These are phyloP conservation scores for Saccharomyces kudriavzevii DNA, from an alignment of 805 yeast genomes.

Conservation along the genomic window DNA sequence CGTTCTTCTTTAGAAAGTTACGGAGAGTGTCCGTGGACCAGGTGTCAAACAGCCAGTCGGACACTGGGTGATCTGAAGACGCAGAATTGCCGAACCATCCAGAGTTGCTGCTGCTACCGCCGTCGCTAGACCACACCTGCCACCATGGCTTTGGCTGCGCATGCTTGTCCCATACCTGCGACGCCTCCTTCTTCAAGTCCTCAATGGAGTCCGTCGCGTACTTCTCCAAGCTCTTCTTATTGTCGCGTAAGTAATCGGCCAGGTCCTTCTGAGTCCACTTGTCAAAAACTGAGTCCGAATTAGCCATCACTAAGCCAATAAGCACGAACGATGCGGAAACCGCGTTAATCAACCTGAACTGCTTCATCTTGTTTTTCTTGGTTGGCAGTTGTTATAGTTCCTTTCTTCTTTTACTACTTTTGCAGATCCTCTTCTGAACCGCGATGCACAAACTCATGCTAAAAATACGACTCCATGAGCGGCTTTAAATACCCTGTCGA, in stretches of 20 bases:
- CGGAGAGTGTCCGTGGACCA: conserved; percentile 47
- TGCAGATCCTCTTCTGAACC: neutral
- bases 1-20: conserved; percentile 41
- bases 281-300: conserved; percentile 7
- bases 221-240: conserved; percentile 15
- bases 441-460: neutral
- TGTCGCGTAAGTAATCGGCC: conserved; percentile 30
- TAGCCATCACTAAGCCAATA: neutral
- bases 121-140: conserved; percentile 21
- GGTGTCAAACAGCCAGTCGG: conserved; percentile 43
- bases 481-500: neutral
- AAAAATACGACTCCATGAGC: neutral
- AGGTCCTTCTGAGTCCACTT: conserved; percentile 32
- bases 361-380: neutral
- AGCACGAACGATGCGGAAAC: neutral
- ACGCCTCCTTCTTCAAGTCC: conserved; percentile 19
- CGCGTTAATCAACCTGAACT: neutral
- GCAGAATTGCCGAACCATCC: conserved; percentile 34
- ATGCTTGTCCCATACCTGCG: conserved; percentile 15
- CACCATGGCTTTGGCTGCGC: conserved; percentile 26
- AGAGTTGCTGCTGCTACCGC: conserved; percentile 28
- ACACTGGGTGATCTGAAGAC: conserved; percentile 8
- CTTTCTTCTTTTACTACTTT: neutral
- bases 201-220: conserved; percentile 14
- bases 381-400: neutral